phyloP scores from a whole-genome alignment of 495 filamentous ascomycete species.

The Aspergillus kassunensis region DNA sequence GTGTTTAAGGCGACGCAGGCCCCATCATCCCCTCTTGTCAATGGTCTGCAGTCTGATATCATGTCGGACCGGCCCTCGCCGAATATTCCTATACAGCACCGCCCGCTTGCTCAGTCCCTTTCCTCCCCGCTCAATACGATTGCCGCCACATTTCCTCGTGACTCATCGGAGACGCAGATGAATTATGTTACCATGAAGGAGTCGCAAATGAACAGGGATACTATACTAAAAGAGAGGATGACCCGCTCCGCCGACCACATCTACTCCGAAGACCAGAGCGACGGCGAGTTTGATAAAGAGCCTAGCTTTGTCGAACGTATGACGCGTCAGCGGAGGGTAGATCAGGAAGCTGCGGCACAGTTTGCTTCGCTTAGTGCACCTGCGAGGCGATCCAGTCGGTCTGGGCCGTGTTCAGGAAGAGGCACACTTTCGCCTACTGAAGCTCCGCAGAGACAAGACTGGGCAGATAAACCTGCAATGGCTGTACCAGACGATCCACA shows the following conservation, averaged over 20 bases:
- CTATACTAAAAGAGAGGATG: conserved; percentile 32
- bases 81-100: conserved; percentile 44
- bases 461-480: conserved; percentile 3
- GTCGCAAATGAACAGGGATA: conserved; percentile 41
- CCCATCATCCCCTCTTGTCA: conserved; percentile 48
- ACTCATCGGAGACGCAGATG: conserved; percentile 44
- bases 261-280: conserved; percentile 38
- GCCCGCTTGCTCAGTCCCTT: conserved; percentile 29
- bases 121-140: conserved; percentile 41
- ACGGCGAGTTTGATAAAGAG: conserved; percentile 45
- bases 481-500: conserved; percentile 15
- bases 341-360: conserved; percentile 36
- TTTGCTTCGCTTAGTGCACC: conserved; percentile 39
- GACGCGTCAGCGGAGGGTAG: conserved; percentile 32
- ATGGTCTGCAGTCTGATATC: conserved; percentile 34
- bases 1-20: conserved; percentile 50
- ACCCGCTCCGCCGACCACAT: conserved; percentile 38
- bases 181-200: conserved; percentile 51
- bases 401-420: conserved; percentile 2
- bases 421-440: conserved; percentile 1
- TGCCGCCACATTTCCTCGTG: conserved; percentile 30
- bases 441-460: conserved; percentile 3
- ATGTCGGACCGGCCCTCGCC: conserved; percentile 50
- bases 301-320: conserved; percentile 39
- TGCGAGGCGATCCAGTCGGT: conserved; percentile 19